These are phyloP conservation scores for Piloderma croceum DNA, from an alignment of 768 basidiomycete genomes.

Conservation along the genomic window DNA sequence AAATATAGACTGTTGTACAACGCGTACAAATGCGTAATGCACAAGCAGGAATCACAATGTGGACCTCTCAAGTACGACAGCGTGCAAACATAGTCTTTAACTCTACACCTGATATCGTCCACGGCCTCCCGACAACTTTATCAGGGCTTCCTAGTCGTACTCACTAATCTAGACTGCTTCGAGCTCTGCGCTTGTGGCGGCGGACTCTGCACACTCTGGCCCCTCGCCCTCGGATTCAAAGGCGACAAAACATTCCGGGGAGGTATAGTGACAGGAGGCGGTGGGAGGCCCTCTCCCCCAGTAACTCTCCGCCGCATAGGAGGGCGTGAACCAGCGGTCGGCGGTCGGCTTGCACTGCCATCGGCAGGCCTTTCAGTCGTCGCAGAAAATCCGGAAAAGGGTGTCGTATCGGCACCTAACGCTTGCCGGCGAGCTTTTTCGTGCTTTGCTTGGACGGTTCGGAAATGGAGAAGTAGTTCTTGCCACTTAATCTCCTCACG, in stretches of 20 bases:
- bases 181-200: no score
- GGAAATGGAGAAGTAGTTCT: conserved; percentile 89
- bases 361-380: conserved; percentile 35
- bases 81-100: no score
- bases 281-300: conserved; percentile 35
- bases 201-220: conserved; percentile 40
- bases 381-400: conserved; percentile 45
- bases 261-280: conserved; percentile 22
- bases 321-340: conserved; percentile 31
- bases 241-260: conserved; percentile 59
- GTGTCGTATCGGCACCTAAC: conserved; percentile 54
- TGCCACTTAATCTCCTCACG: conserved; percentile 96
- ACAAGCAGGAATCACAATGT: no score
- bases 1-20: no score
- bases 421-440: conserved; percentile 85
- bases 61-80: no score
- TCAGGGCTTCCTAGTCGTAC: no score
- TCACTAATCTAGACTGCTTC: no score
- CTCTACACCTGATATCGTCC: no score
- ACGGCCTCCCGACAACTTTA: no score
- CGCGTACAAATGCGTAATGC: no score
- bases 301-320: conserved; percentile 59
- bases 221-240: conserved; percentile 64
- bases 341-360: conserved; percentile 18
- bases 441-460: conserved; percentile 81